phyloP scores from a whole-genome alignment of 495 filamentous ascomycete species.

The Penicillium manginii region DNA sequence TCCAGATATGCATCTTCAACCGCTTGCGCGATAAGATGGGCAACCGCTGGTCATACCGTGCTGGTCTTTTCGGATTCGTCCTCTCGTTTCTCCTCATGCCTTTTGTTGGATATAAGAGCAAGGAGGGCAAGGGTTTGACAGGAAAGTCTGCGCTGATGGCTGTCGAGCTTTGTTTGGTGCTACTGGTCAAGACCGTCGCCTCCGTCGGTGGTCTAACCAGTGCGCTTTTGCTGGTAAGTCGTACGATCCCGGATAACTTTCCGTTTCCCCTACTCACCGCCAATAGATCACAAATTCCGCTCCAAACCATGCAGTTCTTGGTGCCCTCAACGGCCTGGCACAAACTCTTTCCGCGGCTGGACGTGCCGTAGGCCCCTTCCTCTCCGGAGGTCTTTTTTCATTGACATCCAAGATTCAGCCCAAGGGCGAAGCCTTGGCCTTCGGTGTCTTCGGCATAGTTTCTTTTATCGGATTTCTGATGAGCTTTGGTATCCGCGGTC shows the following conservation, averaged over 20 bases:
- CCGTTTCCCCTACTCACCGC: conserved; percentile 13
- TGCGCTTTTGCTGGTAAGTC: conserved; percentile 78
- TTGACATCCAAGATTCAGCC: conserved; percentile 66
- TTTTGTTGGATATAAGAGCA: conserved; percentile 76
- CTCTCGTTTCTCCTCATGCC: conserved; percentile 86
- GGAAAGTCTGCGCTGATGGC: conserved; percentile 66
- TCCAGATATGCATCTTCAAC: conserved; percentile 84
- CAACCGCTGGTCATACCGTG: conserved; percentile 80
- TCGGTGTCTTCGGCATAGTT: conserved; percentile 80
- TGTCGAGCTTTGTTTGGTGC: conserved; percentile 72
- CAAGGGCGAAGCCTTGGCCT: conserved; percentile 84
- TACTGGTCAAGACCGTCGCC: conserved; percentile 87
- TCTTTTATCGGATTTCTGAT: conserved; percentile 76
- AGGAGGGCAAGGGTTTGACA: conserved; percentile 49
- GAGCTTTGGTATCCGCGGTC: conserved; percentile 70
- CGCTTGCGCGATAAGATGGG: conserved; percentile 79
- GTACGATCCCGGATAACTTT: background rate
- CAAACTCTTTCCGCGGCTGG: conserved; percentile 93
- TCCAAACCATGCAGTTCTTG: conserved; percentile 81
- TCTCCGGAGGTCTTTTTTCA: conserved; percentile 84
- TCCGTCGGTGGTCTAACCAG: conserved; percentile 88
- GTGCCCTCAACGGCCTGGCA: conserved; percentile 89
- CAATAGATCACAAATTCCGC: conserved; percentile 88
- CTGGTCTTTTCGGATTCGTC: conserved; percentile 79
- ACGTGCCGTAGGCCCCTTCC: conserved; percentile 83